These are phyloP conservation scores for Leptomonas seymouri DNA, from an alignment of 208 protist genomes.

Conservation along the genomic window DNA sequence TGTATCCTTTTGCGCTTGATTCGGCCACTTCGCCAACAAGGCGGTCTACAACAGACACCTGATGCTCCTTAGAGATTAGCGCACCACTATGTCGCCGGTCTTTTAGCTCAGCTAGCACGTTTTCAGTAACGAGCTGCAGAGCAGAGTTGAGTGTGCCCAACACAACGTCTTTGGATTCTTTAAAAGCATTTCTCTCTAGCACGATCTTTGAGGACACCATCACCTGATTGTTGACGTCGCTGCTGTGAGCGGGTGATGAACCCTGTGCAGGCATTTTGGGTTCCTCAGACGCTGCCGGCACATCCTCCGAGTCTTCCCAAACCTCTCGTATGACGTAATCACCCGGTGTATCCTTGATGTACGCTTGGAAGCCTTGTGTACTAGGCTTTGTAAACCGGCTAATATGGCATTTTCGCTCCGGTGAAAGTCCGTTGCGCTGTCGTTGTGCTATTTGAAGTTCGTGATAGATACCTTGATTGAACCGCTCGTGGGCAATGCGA, in stretches of 20 bases:
- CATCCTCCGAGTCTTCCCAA: conserved; percentile 41
- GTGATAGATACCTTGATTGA: conserved; percentile 84
- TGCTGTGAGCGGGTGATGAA: conserved; percentile 16
- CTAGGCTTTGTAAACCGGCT: conserved; percentile 80
- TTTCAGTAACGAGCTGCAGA: conserved; percentile 54
- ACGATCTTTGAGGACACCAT: conserved; percentile 36
- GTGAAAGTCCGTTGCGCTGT: conserved; percentile 59
- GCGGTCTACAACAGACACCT: conserved; percentile 52
- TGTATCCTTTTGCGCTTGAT: conserved; percentile 72
- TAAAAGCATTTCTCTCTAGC: conserved; percentile 43
- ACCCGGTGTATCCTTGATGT: conserved; percentile 64
- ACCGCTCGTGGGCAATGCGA: conserved; percentile 75
- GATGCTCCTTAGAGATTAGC: conserved; percentile 54
- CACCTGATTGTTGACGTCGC: not conserved
- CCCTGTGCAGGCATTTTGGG: not conserved
- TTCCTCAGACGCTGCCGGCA: not conserved
- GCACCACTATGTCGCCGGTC: conserved; percentile 58
- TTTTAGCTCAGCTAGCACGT: conserved; percentile 50
- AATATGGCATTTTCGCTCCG: conserved; percentile 77
- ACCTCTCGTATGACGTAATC: conserved; percentile 83
- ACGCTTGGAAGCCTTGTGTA: conserved; percentile 81
- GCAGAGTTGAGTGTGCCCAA: conserved; percentile 53
- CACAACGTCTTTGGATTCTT: conserved; percentile 42
- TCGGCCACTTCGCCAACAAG: conserved; percentile 67
- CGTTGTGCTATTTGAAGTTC: conserved; percentile 81